Conservation (phyloP, 176 grass and related monocot species). For the Juncus effusus region DNA sequence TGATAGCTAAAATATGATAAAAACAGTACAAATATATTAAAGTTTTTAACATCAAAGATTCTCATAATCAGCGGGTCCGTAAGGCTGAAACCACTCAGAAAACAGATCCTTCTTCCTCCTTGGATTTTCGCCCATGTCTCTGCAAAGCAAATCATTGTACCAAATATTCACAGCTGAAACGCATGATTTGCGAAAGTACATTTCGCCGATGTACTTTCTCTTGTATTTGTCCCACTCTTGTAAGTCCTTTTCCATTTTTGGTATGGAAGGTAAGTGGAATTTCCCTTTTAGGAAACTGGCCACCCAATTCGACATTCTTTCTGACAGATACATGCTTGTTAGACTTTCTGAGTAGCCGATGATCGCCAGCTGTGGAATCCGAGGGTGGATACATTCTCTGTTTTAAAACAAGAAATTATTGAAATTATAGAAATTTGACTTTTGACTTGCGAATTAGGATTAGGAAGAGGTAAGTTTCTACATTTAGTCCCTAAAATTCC, state of each 20-base stretch:
- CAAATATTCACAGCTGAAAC: conserved; percentile 66
- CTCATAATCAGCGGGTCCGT: conserved; percentile 65
- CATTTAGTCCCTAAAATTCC: too few species aligned
- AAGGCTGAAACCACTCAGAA: conserved; percentile 71
- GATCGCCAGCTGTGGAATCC: conserved; percentile 72
- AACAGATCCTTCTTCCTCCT: conserved; percentile 71
- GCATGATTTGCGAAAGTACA: conserved; percentile 54
- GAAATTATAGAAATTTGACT: neutral
- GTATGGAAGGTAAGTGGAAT: conserved; percentile 59
- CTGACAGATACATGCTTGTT: conserved; percentile 50
- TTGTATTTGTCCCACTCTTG: conserved; percentile 70
- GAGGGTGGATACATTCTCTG: conserved; percentile 75
- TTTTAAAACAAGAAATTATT: conserved; percentile 11
- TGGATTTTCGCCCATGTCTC: conserved; percentile 67
- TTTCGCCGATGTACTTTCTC: conserved; percentile 38
- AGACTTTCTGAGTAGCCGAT: conserved; percentile 75
- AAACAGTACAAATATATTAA: too few species aligned
- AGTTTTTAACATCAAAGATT: conserved; percentile 8
- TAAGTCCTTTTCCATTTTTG: conserved; percentile 66
- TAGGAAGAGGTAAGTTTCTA: too few species aligned
- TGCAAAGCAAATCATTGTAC: conserved; percentile 71
- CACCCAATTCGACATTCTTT: conserved; percentile 68
- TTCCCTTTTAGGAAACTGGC: conserved; percentile 48
- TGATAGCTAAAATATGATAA: too few species aligned
- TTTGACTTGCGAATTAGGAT: too few species aligned